phyloP scores from a whole-genome alignment of 805 yeast species.

The Clavispora carvajalis region DNA sequence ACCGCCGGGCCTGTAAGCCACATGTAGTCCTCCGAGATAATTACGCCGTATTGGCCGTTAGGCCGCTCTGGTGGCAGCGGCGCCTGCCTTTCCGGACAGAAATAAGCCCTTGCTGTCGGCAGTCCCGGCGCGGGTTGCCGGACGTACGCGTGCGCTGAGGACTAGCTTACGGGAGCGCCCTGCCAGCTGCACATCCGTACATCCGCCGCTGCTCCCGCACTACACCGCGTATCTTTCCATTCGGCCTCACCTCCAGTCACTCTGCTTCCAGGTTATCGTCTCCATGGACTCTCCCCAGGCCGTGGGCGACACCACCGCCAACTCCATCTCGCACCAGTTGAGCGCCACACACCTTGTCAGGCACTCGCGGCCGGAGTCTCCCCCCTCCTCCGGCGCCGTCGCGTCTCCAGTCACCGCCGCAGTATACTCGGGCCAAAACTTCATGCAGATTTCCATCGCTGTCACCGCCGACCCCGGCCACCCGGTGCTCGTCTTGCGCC shows the following conservation, averaged over 20 bases:
- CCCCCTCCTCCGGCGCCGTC: neutral
- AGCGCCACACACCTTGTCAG: conserved; percentile 30
- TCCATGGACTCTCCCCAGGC: conserved; percentile 39
- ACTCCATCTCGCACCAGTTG: conserved; percentile 31
- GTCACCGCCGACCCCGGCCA: conserved; percentile 2
- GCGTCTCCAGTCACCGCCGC: conserved; percentile 15
- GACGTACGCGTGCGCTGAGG: no score
- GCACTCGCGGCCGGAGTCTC: neutral
- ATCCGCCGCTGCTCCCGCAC: no score
- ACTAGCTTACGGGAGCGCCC: no score
- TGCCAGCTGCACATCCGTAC: neutral
- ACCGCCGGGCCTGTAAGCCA: no score
- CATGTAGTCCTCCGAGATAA: no score
- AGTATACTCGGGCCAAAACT: conserved; percentile 31
- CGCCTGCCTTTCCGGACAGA: no score
- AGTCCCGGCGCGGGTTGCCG: no score
- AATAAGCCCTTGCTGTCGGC: no score
- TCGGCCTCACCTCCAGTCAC: neutral
- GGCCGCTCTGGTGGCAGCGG: no score
- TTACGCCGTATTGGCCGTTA: no score
- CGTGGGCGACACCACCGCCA: conserved; percentile 38
- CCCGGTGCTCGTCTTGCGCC: conserved; percentile 27
- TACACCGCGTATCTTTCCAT: conserved; percentile 7
- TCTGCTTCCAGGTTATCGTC: neutral
- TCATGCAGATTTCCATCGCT: conserved; percentile 28